Evolutionary conservation across 805 yeast species (phyloP).

Genomic region (Saturnispora kantuleensis): DNA sequence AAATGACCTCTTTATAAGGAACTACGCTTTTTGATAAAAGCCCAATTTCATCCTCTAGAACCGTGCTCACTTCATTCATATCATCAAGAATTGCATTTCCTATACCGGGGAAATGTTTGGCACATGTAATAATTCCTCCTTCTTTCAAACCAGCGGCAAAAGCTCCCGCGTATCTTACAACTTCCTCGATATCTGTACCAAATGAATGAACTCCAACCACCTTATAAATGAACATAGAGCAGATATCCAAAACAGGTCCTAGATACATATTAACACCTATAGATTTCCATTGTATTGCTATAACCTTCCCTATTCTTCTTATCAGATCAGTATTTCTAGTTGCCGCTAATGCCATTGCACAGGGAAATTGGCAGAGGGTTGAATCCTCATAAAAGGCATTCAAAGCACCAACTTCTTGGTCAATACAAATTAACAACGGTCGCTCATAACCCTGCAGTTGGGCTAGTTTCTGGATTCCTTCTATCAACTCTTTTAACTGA

Average conservation of each 20-base stretch:
- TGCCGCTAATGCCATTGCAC: conserved; percentile 57
- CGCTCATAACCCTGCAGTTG: conserved; percentile 37
- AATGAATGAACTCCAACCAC: conserved; percentile 51
- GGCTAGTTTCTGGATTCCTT: conserved; percentile 47
- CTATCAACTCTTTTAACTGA: conserved; percentile 40
- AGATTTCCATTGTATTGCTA: conserved; percentile 42
- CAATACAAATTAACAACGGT: conserved; percentile 49
- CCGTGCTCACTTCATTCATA: conserved; percentile 47
- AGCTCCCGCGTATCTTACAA: conserved; percentile 42
- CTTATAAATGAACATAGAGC: conserved; percentile 45
- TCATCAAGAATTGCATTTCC: conserved; percentile 54
- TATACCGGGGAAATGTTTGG: conserved; percentile 60
- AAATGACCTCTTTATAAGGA: conserved; percentile 41
- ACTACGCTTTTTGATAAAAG: conserved; percentile 38
- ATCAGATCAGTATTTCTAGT: conserved; percentile 40
- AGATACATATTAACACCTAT: conserved; percentile 46
- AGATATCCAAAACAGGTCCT: conserved; percentile 57
- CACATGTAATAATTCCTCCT: conserved; percentile 46
- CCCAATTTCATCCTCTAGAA: conserved; percentile 45
- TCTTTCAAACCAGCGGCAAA: conserved; percentile 43
- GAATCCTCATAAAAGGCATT: conserved; percentile 46
- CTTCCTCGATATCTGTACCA: conserved; percentile 52
- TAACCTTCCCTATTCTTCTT: conserved; percentile 41
- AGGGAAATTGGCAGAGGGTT: conserved; percentile 47
- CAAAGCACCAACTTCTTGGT: conserved; percentile 57